These are phyloP conservation scores for Ophiostoma angusticollis DNA, from an alignment of 2,329 filamentous ascomycete genomes.

Conservation along the genomic window DNA sequence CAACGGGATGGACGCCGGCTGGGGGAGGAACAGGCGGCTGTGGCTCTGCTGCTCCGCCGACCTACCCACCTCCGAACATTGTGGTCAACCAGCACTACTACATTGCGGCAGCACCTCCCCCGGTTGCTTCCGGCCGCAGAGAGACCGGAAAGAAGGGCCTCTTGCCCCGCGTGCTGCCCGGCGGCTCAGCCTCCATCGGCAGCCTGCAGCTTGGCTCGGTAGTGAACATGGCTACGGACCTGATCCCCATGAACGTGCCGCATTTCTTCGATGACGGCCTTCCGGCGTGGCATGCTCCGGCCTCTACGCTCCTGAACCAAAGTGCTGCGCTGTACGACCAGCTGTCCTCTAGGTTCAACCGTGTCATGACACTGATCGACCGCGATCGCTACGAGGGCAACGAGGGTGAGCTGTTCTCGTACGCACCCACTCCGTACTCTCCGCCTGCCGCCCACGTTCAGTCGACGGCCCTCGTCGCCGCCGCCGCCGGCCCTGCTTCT, in stretches of 20 bases:
- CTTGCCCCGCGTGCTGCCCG: too few relatives aligned
- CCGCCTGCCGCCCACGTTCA: conserved; percentile 3
- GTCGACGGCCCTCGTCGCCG: neutral
- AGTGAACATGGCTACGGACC: conserved; percentile 29
- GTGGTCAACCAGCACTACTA: conserved; percentile 43
- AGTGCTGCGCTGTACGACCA: conserved; percentile 41
- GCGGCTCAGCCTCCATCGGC: conserved; percentile 12
- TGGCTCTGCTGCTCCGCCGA: conserved; percentile 16
- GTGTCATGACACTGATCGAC: conserved; percentile 61
- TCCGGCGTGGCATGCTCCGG: conserved; percentile 29
- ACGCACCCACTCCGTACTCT: conserved; percentile 14
- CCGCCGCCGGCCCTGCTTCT: neutral
- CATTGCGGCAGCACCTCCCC: conserved; percentile 19
- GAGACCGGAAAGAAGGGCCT: neutral
- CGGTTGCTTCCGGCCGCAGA: conserved; percentile 15
- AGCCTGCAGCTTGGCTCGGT: conserved; percentile 28
- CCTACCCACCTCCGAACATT: conserved; percentile 26
- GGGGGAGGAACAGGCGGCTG: too few relatives aligned
- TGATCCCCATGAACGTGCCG: conserved; percentile 24
- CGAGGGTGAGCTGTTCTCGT: conserved; percentile 41
- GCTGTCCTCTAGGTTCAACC: conserved; percentile 49
- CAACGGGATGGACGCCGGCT: too few relatives aligned
- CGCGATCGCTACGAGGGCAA: conserved; percentile 40
- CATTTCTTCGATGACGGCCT: conserved; percentile 31
- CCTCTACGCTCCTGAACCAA: conserved; percentile 32